Base-by-base conservation (phyloP, 1,284 basidiomycete species). In the Dichomitus squalens region DNA sequence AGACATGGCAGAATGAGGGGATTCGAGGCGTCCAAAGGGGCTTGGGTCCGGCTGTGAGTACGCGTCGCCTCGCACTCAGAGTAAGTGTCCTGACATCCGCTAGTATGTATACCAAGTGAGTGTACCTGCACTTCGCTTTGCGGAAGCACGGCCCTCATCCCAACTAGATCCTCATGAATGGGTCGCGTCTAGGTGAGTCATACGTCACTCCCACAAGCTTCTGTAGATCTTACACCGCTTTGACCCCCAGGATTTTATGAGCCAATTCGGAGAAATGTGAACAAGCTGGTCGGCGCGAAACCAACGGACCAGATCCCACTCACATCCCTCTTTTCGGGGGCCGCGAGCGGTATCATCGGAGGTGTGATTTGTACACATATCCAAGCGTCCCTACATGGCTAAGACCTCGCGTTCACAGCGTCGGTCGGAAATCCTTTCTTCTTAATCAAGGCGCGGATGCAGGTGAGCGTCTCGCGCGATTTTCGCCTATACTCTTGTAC, bases 361-460 rank as follows among this genome's bases (percentile, higher is more conserved):
- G 93, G 93, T 93, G 61, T 59, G 79, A 73, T 44, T n/a, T 18
- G 4, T 21, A n/a, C 36, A 14, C 21, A 40, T 3, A 16, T 33
- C 9, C 6, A 7, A 23, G 21, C 18, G 35, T 25, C 7, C 14
- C 23, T 21, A 8, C 20, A 34, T 57, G 7, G 35, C 20, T 31
- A 14, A 34, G 34, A 21, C 20, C 7, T 14, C 27, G 8, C 27
- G n/a, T 39, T n/a, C 55, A 21, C 23, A 63, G 63, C 62, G n/a
- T 58, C 52, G 36, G 76, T 97, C 34, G 96, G 96, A 48, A 98
- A 96, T 68, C 96, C 97, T 0, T 79, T 99, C 16, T 99, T 97
- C 77, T 79, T 99, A 50, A 87, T 99, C 71, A 99, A 99, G 77
- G 96, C 96, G 7, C 86, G 96, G 46, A 96, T 98, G 88, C 96